Evolutionary conservation across 768 basidiomycete genomes (phyloP).

Genomic region (Gymnopilus dilepis): DNA sequence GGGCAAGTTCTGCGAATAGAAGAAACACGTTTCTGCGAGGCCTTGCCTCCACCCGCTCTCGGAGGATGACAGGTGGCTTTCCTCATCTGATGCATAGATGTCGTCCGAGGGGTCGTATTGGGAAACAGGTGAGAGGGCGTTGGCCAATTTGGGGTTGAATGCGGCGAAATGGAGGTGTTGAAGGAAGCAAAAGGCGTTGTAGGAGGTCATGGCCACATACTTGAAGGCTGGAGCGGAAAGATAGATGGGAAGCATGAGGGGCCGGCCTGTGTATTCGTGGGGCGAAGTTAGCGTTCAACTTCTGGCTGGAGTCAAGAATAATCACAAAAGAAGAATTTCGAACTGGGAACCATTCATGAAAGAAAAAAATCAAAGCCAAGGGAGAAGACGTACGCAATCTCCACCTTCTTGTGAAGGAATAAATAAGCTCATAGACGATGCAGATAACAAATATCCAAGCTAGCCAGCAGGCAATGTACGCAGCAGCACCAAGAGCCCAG

Average conservation of each 20-base stretch:
- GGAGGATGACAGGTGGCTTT: conserved; percentile 15
- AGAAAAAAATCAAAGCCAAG: conserved; percentile 10
- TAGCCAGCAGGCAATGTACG: conserved; percentile 83
- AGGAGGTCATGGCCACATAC: conserved; percentile 77
- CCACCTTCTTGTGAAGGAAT: conserved; percentile 78
- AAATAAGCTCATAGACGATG: conserved; percentile 77
- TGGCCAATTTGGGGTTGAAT: conserved; percentile 41
- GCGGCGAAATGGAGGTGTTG: conserved; percentile 78
- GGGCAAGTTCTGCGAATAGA: conserved; percentile 84
- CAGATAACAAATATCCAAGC: conserved; percentile 76
- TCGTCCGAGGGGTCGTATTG: conserved; percentile 3
- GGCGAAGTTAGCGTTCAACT: not conserved
- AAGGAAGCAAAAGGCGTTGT: conserved; percentile 84
- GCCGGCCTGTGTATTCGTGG: conserved; percentile 62
- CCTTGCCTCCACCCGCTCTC: conserved; percentile 34
- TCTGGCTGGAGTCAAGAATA: not conserved
- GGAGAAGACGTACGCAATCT: conserved; percentile 67
- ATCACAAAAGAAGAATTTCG: not conserved
- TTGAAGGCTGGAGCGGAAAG: conserved; percentile 81
- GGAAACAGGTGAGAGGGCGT: conserved; percentile 10
- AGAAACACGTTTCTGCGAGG: conserved; percentile 85
- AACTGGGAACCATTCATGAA: conserved; percentile 24
- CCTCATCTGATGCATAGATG: conserved; percentile 7
- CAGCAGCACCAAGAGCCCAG: conserved; percentile 84
- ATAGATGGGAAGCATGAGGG: conserved; percentile 82